phyloP scores from a whole-genome alignment of 2,329 filamentous ascomycete genomes.

The Trichoderma sp. region DNA sequence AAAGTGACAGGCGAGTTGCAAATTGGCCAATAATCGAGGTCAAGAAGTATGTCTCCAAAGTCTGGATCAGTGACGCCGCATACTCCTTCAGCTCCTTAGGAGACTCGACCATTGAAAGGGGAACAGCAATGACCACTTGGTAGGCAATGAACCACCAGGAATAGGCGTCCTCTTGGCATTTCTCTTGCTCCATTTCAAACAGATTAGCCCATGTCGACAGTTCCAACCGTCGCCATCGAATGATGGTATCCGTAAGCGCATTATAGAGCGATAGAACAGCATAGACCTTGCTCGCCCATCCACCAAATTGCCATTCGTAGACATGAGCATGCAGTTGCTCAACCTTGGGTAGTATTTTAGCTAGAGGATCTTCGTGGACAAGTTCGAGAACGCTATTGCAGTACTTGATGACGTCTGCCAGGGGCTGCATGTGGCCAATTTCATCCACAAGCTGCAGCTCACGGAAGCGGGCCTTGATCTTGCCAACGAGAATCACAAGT shows the following conservation, averaged over 20 bases:
- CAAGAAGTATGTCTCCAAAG: slow-evolving; percentile 77
- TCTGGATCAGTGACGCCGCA: slow-evolving; percentile 70
- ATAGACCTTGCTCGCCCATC: slow-evolving; percentile 81
- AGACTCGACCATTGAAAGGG: slow-evolving; percentile 66
- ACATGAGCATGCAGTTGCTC: slow-evolving; percentile 86
- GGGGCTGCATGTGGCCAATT: slow-evolving; percentile 72
- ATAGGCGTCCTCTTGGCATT: slow-evolving; percentile 75
- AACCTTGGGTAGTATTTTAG: slow-evolving; percentile 80
- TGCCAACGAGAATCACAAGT: slow-evolving; percentile 69
- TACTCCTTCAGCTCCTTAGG: slow-evolving; percentile 65
- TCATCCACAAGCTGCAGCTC: slow-evolving; percentile 69
- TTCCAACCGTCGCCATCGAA: slow-evolving; percentile 89
- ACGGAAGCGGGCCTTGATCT: slow-evolving; percentile 72
- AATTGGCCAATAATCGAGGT: slow-evolving; percentile 83
- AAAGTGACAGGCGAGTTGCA: slow-evolving; percentile 69
- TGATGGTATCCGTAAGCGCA: slow-evolving; percentile 76
- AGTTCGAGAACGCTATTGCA: slow-evolving; percentile 78
- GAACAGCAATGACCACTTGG: slow-evolving; percentile 79
- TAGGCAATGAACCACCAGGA: slow-evolving; percentile 98
- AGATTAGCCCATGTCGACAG: slow-evolving; percentile 89
- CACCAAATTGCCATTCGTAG: slow-evolving; percentile 88
- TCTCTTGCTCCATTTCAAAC: slow-evolving; percentile 80
- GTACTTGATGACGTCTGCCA: slow-evolving; percentile 75
- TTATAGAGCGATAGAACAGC: slow-evolving; percentile 73
- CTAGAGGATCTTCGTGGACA: slow-evolving; percentile 79